Evolutionary conservation across 257 asterid genomes (phyloP).

Genomic region (Lycium barbarum): DNA sequence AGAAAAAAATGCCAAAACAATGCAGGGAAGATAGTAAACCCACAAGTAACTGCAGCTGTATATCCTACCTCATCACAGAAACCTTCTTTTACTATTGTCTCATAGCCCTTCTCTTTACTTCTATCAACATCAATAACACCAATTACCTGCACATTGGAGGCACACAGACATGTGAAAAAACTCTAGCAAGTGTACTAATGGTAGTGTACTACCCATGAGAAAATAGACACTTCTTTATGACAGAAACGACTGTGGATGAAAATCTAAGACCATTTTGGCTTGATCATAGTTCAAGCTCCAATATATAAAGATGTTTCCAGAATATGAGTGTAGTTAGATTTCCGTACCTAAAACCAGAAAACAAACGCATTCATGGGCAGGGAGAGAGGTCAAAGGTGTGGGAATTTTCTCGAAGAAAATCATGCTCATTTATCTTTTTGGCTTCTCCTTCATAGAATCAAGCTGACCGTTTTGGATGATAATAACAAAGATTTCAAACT

Average conservation of each 20-base stretch:
- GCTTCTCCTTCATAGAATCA: background rate
- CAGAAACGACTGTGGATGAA: slow-evolving; percentile 15
- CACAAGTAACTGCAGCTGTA: background rate
- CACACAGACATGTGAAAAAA: slow-evolving; percentile 23
- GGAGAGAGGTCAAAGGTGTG: slow-evolving; percentile 17
- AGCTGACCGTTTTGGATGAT: background rate
- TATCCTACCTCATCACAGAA: slow-evolving; percentile 87
- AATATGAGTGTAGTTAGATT: background rate
- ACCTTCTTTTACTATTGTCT: slow-evolving; percentile 86
- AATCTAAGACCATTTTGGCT: background rate
- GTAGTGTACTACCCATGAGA: background rate
- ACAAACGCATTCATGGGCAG: slow-evolving; percentile 4
- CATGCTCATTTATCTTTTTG: background rate
- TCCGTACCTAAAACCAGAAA: slow-evolving; percentile 12
- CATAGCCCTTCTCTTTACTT: slow-evolving; percentile 91
- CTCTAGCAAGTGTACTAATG: slow-evolving; percentile 15
- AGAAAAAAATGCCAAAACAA: slow-evolving; percentile 22
- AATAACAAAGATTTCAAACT: background rate
- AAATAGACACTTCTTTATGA: slow-evolving; percentile 4
- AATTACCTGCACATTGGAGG: slow-evolving; percentile 63
- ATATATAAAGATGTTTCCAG: slow-evolving; percentile 21
- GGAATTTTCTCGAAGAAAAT: slow-evolving; percentile 10
- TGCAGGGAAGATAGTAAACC: slow-evolving; percentile 23
- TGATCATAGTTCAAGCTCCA: background rate
- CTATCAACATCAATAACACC: slow-evolving; percentile 86